phyloP scores from a whole-genome alignment of 371 early-diverging fungal species.

The Mortierella sp. region DNA sequence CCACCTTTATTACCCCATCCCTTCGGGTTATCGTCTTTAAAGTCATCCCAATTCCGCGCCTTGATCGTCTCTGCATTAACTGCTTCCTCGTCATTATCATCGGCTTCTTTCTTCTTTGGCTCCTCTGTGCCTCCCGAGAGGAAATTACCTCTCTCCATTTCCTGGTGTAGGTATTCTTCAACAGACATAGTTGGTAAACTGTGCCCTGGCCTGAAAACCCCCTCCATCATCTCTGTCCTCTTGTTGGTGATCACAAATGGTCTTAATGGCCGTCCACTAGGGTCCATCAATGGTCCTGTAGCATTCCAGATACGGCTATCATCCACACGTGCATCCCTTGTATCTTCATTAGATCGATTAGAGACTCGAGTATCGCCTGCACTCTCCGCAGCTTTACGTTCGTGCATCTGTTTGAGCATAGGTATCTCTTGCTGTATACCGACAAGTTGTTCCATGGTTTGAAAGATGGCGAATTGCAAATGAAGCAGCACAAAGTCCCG shows the following conservation, averaged over 20 bases:
- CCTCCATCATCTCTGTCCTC: slow-evolving; percentile 77
- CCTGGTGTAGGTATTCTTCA: slow-evolving; percentile 93
- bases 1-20: slow-evolving; percentile 87
- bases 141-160: slow-evolving; percentile 89
- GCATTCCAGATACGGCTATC: slow-evolving; percentile 43
- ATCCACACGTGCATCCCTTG: slow-evolving; percentile 29
- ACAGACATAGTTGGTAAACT: slow-evolving; percentile 97
- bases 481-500: slow-evolving; percentile 74
- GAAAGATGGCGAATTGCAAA: slow-evolving; percentile 71
- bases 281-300: slow-evolving; percentile 52
- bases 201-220: slow-evolving; percentile 91
- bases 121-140: slow-evolving; percentile 82
- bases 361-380: slow-evolving; percentile 50
- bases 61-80: slow-evolving; percentile 87
- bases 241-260: slow-evolving; percentile 92
- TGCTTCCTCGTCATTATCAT: slow-evolving; percentile 88
- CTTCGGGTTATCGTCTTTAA: slow-evolving; percentile 90
- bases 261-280: slow-evolving; percentile 68
- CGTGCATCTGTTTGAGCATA: slow-evolving; percentile 76
- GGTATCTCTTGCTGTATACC: slow-evolving; percentile 80
- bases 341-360: slow-evolving; percentile 24
- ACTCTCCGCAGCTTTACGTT: slow-evolving; percentile 55
- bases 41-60: slow-evolving; percentile 92
- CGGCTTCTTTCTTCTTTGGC: slow-evolving; percentile 72
- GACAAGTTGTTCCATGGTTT: slow-evolving; percentile 72